phyloP scores from a whole-genome alignment of 2,329 filamentous ascomycete species.

The Immersiporthe knoxdaviesiana region DNA sequence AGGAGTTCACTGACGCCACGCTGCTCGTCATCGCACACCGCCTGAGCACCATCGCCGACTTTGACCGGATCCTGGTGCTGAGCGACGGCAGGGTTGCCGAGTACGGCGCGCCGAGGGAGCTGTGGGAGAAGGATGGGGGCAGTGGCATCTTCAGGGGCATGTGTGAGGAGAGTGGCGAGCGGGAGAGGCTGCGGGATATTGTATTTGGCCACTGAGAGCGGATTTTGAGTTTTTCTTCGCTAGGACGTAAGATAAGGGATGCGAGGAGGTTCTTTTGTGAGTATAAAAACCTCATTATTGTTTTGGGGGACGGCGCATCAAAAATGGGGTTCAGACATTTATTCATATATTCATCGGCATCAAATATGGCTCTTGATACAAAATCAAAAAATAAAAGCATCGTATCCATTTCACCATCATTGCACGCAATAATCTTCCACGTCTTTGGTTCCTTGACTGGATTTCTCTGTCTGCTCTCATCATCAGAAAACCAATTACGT shows the following conservation, averaged over 20 bases:
- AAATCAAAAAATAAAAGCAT: neutral
- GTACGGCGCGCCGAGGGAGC: constrained; percentile 65
- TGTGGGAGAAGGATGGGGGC: constrained; percentile 55
- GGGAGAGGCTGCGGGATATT: constrained; percentile 53
- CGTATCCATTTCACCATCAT: neutral
- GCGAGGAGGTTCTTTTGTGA: neutral
- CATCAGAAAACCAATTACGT: neutral
- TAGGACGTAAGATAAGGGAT: neutral
- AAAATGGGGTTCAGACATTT: neutral
- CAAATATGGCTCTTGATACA: neutral
- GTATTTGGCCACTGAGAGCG: constrained; percentile 40
- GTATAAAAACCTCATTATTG: no score
- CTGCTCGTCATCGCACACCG: constrained; percentile 77
- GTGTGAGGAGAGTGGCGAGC: constrained; percentile 65
- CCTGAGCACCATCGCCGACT: constrained; percentile 76
- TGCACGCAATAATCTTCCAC: neutral
- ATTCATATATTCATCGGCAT: neutral
- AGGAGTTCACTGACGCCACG: constrained; percentile 71
- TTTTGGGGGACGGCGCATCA: neutral
- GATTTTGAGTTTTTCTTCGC: neutral
- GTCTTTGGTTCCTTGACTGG: neutral
- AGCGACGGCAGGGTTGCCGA: constrained; percentile 69
- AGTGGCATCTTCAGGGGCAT: constrained; percentile 62
- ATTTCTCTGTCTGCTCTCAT: neutral
- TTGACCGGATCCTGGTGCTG: constrained; percentile 74